Conservation (phyloP, 2,329 filamentous ascomycete species). For the Cercospora sp. region DNA sequence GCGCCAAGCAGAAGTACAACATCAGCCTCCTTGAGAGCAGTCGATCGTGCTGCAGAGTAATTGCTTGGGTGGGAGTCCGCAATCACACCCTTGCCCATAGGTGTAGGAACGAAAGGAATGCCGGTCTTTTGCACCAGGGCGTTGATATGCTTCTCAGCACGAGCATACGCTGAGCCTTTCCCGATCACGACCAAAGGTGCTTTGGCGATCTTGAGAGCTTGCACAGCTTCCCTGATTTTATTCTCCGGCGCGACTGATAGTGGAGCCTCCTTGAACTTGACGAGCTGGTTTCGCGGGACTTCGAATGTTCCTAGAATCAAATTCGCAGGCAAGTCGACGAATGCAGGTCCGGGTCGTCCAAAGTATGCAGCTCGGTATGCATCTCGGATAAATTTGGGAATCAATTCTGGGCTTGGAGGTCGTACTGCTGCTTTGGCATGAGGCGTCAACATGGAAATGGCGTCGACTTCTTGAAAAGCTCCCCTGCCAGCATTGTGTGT, state of each 20-base stretch:
- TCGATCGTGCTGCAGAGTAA: slow-evolving; percentile 55
- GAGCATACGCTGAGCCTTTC: slow-evolving; percentile 58
- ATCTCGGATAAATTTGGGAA: slow-evolving; percentile 51
- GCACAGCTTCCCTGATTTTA: slow-evolving; percentile 45
- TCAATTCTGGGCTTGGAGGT: slow-evolving; percentile 47
- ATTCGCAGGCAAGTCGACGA: slow-evolving; percentile 58
- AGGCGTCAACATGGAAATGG: slow-evolving; percentile 52
- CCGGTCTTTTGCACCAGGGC: slow-evolving; percentile 49
- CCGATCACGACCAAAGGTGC: slow-evolving; percentile 56
- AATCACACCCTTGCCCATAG: slow-evolving; percentile 61
- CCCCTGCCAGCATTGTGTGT: slow-evolving; percentile 54
- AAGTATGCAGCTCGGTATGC: slow-evolving; percentile 57
- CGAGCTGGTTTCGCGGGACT: slow-evolving; percentile 24
- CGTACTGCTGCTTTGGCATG: slow-evolving; percentile 56
- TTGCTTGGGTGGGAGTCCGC: slow-evolving; percentile 57
- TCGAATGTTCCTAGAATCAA: slow-evolving; percentile 49
- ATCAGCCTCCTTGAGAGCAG: slow-evolving; percentile 56
- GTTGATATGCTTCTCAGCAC: slow-evolving; percentile 50
- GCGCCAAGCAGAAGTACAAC: slow-evolving; percentile 58
- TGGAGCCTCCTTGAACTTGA: slow-evolving; percentile 39
- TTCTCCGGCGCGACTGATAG: slow-evolving; percentile 48
- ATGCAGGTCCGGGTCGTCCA: slow-evolving; percentile 55
- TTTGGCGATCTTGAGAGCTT: slow-evolving; percentile 51
- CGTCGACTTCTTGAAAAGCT: slow-evolving; percentile 60
- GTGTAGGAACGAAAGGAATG: slow-evolving; percentile 58